Base-by-base conservation (phyloP, 2,329 filamentous ascomycete genomes). In the Emergomyces africanus region DNA sequence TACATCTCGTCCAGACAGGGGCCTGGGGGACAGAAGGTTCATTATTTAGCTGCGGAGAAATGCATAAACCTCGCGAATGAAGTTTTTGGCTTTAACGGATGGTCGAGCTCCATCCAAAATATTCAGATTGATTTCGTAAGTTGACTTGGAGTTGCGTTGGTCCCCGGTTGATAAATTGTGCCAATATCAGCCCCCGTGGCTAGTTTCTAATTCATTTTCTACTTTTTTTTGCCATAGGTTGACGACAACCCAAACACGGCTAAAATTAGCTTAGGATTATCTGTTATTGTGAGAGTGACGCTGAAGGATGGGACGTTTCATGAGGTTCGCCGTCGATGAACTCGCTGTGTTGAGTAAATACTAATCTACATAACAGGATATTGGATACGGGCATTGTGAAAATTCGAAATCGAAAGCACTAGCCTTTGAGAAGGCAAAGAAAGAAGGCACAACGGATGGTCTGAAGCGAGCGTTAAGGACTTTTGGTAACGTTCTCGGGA, bases 371-470 rank as follows among this genome's bases (percentile, higher is more conserved):
- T 23, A 15, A 9, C 59, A 83, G 81, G 94, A 99, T 70, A 87
- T 97, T 62, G 94, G 94, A 33, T 99, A 99, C 69, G 94, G 94
- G 8, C 89, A 94, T 65, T 95, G 95, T 66, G 92, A 97, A 72
- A 99, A 99, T 69, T 90, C 87, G 72, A 95, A 92, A 74, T 88
- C 89, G 59, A 99, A 99, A 75, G 92, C 91, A 2, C 87, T 89
- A 57, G 94, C 92, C 0, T 99, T 97, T 68, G 94, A 99, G 72
- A 99, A 99, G 75, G 91, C 94, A 0, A 99, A 97, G 78, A 99
- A 99, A 72, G 91, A 97, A 76, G 95, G 90, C 8, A 95, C 90
- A 2, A 97, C 95, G 10, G 94, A 99, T 74, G 94, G 85, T 1
- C 71, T 99, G 69, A 99, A 99, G 75, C 82, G 94, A 64, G 84